These are phyloP conservation scores for Auxenochlorella protothecoides DNA, from an alignment of 139 green algal species.

Conservation along the genomic window DNA sequence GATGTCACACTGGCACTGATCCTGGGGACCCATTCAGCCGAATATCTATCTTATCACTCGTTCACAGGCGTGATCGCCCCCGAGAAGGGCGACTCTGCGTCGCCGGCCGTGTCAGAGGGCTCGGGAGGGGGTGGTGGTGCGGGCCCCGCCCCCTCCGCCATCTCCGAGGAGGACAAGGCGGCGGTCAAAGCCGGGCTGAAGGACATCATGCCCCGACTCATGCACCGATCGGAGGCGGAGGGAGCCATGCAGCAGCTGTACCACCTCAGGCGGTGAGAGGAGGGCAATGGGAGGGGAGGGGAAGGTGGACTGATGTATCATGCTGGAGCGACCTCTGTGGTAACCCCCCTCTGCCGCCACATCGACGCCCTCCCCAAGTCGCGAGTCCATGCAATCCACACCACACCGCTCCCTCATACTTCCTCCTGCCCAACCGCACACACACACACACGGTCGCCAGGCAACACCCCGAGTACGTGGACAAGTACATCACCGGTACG, in stretches of 20 bases:
- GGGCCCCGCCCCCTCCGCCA: not conserved
- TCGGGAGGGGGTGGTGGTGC: not conserved
- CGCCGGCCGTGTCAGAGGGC: not conserved
- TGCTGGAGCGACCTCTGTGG: no score
- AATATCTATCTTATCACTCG: no score
- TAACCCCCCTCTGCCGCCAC: no score
- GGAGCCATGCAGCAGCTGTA: conserved; percentile 21
- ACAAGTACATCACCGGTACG: conserved; percentile 17
- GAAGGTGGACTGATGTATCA: no score
- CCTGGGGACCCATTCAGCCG: no score
- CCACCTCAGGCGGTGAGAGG: conserved; percentile 9
- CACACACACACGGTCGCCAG: not conserved
- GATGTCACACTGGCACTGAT: no score
- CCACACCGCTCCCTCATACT: not conserved
- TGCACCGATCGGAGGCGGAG: conserved; percentile 14
- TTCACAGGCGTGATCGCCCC: conserved; percentile 1
- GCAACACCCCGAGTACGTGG: conserved; percentile 17
- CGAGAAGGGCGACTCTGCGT: not conserved
- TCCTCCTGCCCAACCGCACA: not conserved
- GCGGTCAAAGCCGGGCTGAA: conserved; percentile 25
- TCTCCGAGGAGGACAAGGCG: not conserved
- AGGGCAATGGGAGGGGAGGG: no score
- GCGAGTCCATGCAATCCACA: not conserved
- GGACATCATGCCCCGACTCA: conserved; percentile 21
- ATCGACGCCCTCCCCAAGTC: no score